Base-by-base conservation (phyloP, 1,284 basidiomycete genomes). In the Filobasidium uniguttulatum region DNA sequence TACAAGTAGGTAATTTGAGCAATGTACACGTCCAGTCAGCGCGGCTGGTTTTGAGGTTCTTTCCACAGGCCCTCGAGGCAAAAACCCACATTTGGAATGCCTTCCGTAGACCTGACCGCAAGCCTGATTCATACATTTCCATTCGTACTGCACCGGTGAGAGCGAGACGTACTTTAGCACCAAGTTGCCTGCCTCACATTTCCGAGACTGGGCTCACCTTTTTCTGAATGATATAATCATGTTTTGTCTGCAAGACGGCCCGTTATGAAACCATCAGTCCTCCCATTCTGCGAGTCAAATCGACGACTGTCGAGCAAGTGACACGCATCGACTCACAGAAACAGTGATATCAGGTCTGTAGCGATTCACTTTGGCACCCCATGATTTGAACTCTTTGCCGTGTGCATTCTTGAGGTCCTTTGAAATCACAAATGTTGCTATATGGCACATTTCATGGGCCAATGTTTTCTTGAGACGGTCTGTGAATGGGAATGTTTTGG, bases 391-490 rank as follows among this genome's bases (percentile, higher is more conserved):
- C 5, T 65, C 53, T 25, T 54, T 56, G 7, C 67, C 67, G 44
- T 69, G 67, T 0, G 66, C 63, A 48, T 67, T 67, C 53, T 63
- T 63, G 41, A 55, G 55, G 34, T 68, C 66, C 26, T 61, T 54
- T 20, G 56, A 61, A 53, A 69, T 66, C 17, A 65, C 50, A 62
- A 62, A 69, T 3, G 57, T 55, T 0, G 67, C 67, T 28, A 69
- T 62, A 57, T 69, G 67, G 55, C 67, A 69, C 65, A 69, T 67
- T 49, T 69, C 67, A 46, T 69, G 67, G 12, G 67, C 66, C 28
- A 69, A 61, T 0, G 67, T 69, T 44, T 55, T 59, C 17, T 60
- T 50, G 35, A 69, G 63, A 49, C 64, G 63, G 22, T 60, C 63
- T 65, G 37, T 20, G 19, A 25, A n/a, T n/a, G n/a, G n/a, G n/a